Percentiles rank a stretch among this genome's conserved stretches.
These are phyloP conservation scores for Sporothrix humicola DNA, from an alignment of 2,329 filamentous ascomycete species.

Conservation along the genomic window DNA sequence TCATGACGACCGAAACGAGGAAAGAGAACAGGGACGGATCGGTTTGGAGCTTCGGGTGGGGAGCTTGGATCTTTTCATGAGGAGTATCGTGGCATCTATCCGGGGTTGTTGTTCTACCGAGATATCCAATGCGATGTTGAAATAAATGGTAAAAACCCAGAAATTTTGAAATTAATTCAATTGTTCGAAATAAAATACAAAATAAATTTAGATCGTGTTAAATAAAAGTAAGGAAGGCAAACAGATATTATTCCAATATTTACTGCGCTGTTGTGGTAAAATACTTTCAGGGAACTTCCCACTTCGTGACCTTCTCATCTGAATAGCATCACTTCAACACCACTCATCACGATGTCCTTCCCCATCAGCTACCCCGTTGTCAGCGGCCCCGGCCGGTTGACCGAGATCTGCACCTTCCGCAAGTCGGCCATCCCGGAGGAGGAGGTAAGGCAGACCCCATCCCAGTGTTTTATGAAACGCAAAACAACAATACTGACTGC, in stretches of 20 bases:
- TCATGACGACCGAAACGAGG: not conserved
- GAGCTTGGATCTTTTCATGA: not conserved
- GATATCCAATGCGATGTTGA: not conserved
- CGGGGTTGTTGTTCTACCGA: not conserved
- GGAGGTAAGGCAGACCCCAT: not conserved
- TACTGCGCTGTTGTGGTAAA: too few species aligned
- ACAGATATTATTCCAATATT: too few species aligned
- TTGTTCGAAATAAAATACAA: not conserved
- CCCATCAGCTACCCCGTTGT: not conserved
- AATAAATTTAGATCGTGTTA: not conserved
- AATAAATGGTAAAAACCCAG: not conserved
- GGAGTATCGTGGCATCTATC: not conserved
- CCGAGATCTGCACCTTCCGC: conserved; percentile 24
- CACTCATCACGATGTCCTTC: not conserved
- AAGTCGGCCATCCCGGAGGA: conserved; percentile 11
- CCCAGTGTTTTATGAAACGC: not conserved
- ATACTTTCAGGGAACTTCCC: too few species aligned
- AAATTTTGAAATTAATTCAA: too few species aligned
- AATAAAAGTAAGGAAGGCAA: too few species aligned
- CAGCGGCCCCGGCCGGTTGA: conserved; percentile 7
- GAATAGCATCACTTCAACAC: too few species aligned
- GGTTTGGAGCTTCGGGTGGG: not conserved
- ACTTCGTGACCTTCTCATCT: too few species aligned
- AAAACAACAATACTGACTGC: not conserved
- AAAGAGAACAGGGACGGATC: not conserved